Evolutionary conservation across 78 protist genomes (phyloP).

Genomic region (Pigoraptor vietnamica): DNA sequence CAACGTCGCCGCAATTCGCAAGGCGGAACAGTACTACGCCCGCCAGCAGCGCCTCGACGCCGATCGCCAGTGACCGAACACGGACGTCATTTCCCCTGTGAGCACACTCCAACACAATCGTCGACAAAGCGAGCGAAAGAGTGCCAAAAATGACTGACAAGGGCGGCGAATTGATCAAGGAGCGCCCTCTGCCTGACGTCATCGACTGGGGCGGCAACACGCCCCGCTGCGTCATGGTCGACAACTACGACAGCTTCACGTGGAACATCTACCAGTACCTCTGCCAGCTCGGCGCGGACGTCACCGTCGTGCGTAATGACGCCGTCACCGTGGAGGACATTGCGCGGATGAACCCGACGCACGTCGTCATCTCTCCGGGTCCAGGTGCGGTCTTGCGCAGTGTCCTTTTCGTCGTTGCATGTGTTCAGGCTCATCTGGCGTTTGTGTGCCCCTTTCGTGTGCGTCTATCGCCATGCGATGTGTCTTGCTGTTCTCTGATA

Average conservation of each 20-base stretch:
- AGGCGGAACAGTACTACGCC: conserved; percentile 5
- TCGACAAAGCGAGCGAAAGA: too few relatives aligned
- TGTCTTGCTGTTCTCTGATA: background rate
- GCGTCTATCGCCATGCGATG: too few relatives aligned
- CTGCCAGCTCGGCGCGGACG: conserved; percentile 32
- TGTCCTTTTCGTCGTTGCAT: too few relatives aligned
- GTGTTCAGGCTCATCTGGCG: too few relatives aligned
- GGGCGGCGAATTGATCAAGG: background rate
- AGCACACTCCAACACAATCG: too few relatives aligned
- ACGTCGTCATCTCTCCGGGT: conserved; percentile 38
- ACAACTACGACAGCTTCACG: conserved; percentile 60
- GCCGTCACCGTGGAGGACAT: conserved; percentile 29
- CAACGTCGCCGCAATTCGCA: conserved; percentile 2
- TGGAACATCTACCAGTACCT: conserved; percentile 52
- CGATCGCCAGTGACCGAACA: background rate
- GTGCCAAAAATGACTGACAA: background rate
- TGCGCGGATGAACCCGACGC: conserved; percentile 17
- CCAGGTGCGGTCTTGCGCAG: conserved; percentile 21
- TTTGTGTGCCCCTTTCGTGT: too few relatives aligned
- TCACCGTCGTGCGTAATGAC: conserved; percentile 48
- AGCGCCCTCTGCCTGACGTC: background rate
- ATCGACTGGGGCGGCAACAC: background rate
- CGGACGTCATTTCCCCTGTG: background rate
- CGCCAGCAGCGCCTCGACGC: background rate
- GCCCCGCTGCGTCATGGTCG: conserved; percentile 22